phyloP scores from a whole-genome alignment of 2,329 filamentous ascomycete genomes.

The Talaromyces amestolkiae region DNA sequence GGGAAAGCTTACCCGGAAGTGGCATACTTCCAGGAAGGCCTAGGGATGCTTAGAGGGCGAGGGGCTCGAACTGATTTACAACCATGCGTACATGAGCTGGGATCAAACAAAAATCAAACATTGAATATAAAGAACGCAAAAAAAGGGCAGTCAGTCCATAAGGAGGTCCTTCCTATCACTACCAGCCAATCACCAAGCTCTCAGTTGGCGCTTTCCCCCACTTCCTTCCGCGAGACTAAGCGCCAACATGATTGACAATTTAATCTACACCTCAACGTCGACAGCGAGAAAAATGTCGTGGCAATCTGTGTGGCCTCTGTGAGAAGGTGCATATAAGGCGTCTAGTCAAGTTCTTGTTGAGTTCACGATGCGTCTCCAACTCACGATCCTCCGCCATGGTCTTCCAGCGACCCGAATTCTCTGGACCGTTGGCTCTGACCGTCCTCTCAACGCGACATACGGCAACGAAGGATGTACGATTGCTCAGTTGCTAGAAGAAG shows the following conservation, averaged over 20 bases:
- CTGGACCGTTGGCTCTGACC: conserved; percentile 58
- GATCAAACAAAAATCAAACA: too few relatives aligned
- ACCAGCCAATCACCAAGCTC: conserved; percentile 7
- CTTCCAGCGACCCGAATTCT: conserved; percentile 70
- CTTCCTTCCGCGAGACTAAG: not conserved
- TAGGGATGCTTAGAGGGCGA: too few relatives aligned
- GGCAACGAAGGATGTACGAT: conserved; percentile 63
- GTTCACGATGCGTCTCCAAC: conserved; percentile 64
- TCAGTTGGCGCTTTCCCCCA: not conserved
- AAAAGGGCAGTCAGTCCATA: too few relatives aligned
- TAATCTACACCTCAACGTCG: not conserved
- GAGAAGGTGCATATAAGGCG: too few relatives aligned
- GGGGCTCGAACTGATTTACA: too few relatives aligned
- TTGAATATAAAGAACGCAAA: too few relatives aligned
- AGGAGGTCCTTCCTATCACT: too few relatives aligned
- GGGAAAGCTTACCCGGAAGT: too few relatives aligned
- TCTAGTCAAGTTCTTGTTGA: too few relatives aligned
- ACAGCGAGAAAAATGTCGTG: not conserved
- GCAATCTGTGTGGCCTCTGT: not conserved
- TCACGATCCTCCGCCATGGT: conserved; percentile 69
- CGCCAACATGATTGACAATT: not conserved
- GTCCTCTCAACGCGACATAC: conserved; percentile 36
- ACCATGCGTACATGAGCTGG: too few relatives aligned
- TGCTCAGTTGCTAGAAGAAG: conserved; percentile 69
- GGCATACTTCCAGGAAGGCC: too few relatives aligned